Percentiles rank a stretch among this genome's conserved stretches.
Conservation (phyloP, 2,329 filamentous ascomycete genomes). For the Aphanocladium album region DNA sequence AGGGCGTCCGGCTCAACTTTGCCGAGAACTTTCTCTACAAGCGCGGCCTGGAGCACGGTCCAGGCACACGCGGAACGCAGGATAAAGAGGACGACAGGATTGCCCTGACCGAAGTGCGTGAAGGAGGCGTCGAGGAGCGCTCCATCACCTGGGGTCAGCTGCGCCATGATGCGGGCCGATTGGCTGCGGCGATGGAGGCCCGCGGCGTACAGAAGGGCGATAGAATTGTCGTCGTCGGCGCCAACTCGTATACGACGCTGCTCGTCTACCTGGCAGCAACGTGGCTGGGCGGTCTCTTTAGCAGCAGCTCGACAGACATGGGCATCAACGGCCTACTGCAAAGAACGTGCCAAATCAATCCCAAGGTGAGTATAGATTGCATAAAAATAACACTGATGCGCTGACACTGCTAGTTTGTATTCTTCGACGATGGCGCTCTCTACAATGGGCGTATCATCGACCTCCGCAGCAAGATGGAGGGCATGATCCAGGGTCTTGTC, state of each 20-base stretch:
- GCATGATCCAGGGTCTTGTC: constrained; percentile 62
- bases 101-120: constrained; percentile 67
- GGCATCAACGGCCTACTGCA: constrained; percentile 73
- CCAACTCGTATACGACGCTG: constrained; percentile 70
- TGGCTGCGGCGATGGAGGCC: constrained; percentile 62
- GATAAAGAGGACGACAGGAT: constrained; percentile 68
- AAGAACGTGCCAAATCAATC: constrained; percentile 67
- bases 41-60: constrained; percentile 33
- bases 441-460: constrained; percentile 77
- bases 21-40: constrained; percentile 75
- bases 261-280: constrained; percentile 64
- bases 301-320: constrained; percentile 76
- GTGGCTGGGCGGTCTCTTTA: constrained; percentile 70
- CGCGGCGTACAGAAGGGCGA: constrained; percentile 67
- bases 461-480: constrained; percentile 66
- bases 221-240: constrained; percentile 68
- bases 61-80: constrained; percentile 42
- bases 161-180: constrained; percentile 49
- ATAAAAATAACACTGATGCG: too few relatives aligned
- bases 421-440: constrained; percentile 73
- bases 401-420: constrained; percentile 52
- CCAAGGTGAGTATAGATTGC: constrained; percentile 43
- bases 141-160: constrained; percentile 65
- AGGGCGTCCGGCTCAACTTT: constrained; percentile 68
- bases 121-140: constrained; percentile 53